phyloP scores from a whole-genome alignment of 495 filamentous ascomycete genomes.

The Xylaria bambusicola region DNA sequence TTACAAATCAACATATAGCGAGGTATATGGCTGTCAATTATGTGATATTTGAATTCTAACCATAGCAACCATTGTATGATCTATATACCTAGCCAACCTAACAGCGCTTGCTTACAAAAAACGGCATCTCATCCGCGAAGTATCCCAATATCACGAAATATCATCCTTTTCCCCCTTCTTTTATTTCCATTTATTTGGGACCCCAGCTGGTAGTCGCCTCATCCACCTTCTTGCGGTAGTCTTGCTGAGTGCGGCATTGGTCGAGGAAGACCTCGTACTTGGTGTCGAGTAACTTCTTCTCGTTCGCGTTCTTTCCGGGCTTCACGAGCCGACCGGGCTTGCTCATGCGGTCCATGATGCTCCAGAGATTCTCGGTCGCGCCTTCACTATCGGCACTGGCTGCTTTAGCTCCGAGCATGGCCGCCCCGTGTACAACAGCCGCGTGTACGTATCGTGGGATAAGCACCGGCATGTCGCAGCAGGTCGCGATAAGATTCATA shows the following conservation, averaged over 20 bases:
- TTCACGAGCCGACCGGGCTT: conserved; percentile 84
- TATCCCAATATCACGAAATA: background rate
- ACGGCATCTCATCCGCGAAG: background rate
- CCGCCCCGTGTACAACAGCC: conserved; percentile 94
- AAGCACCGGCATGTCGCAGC: conserved; percentile 85
- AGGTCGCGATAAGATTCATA: conserved; percentile 86
- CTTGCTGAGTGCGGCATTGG: conserved; percentile 72
- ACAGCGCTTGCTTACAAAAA: background rate
- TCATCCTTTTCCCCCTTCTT: background rate
- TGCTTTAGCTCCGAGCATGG: conserved; percentile 95
- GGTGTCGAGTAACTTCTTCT: conserved; percentile 75
- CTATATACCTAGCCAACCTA: background rate
- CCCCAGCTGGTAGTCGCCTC: conserved; percentile 58
- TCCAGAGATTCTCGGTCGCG: conserved; percentile 83
- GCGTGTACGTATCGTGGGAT: conserved; percentile 92
- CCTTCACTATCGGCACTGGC: conserved; percentile 76
- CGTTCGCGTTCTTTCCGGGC: conserved; percentile 65
- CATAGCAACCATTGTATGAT: background rate
- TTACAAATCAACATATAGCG: no score
- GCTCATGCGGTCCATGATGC: conserved; percentile 96
- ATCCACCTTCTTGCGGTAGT: conserved; percentile 70
- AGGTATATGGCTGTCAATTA: conserved; percentile 6
- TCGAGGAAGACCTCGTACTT: conserved; percentile 89
- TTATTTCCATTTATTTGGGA: conserved; percentile 16
- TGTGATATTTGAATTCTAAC: background rate